These are phyloP conservation scores for Jatropha podagrica DNA, from an alignment of 441 rosid genomes.

Conservation along the genomic window DNA sequence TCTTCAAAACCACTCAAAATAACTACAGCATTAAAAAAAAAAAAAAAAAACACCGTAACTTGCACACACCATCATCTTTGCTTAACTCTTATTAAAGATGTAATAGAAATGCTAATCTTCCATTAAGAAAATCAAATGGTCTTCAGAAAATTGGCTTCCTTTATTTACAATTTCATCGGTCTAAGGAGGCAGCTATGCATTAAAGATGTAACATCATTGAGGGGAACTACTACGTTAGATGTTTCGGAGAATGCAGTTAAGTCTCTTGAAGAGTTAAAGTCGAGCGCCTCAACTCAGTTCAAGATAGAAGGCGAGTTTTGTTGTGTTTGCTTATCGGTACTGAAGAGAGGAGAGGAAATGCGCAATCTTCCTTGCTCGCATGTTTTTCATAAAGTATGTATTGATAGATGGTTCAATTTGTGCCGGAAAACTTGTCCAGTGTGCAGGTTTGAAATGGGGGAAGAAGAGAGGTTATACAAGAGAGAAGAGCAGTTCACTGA, in stretches of 20 bases:
- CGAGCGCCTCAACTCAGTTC: not conserved
- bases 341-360: conserved; percentile 35
- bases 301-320: conserved; percentile 30
- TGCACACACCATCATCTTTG: conserved; percentile 3
- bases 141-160: conserved; percentile 32
- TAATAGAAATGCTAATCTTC: conserved; percentile 7
- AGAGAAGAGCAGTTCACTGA: conserved; percentile 52
- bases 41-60: conserved; percentile 11
- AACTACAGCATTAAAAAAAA: conserved; percentile 5
- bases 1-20: conserved; percentile 41
- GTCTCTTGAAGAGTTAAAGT: conserved; percentile 1
- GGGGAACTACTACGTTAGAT: conserved; percentile 6
- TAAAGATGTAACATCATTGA: conserved; percentile 18
- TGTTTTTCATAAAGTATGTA: conserved; percentile 46
- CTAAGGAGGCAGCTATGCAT: conserved; percentile 19
- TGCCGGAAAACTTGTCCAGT: conserved; percentile 56
- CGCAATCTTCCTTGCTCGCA: conserved; percentile 53
- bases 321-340: conserved; percentile 50
- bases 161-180: conserved; percentile 26
- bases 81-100: conserved; percentile 30
- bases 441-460: conserved; percentile 48
- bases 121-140: conserved; percentile 36
- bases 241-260: not conserved
- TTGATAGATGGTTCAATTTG: conserved; percentile 49
- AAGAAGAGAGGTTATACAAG: conserved; percentile 20